Base-by-base conservation (phyloP, 768 basidiomycete genomes). In the Leccinum imitatum region DNA sequence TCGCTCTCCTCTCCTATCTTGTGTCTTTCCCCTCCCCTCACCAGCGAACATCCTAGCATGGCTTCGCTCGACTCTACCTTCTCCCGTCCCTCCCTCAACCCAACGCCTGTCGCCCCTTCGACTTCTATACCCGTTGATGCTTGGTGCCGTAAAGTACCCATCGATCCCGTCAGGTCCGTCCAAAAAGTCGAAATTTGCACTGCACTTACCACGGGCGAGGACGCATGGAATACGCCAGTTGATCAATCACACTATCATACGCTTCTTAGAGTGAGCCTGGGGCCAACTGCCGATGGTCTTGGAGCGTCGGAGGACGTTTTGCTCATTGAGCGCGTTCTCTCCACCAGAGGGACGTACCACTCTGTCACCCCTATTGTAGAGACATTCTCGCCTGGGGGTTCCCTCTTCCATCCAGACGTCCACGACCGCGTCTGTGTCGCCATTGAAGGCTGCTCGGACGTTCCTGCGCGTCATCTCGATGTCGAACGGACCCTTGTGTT, bases 311-410 rank as follows among this genome's bases (percentile, higher is more conserved):
- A 53, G 9, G 59, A 63, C 2, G 50, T 50, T 0, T 14, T 68
- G 1, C 54, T 68, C 5, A 35, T 68, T 6, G 64, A 68, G 50
- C 60, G 67, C 2, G 58, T 68, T 7, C 59, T 68, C 17, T 65
- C 67, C 4, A 48, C 57, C 0, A 46, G 10, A 9, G 63, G 60
- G 14, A 44, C 37, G 3, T 35, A 41, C 30, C 58, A 64, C 15
- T 64, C 52, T 0, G 60, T 60, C 4, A 37, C 58, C 19, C 58
- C 55, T 14, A 55, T 60, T 17, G 1, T 3, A 1, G 63, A 56
- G 10, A 35, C 19, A 1, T 54, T 53, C 5, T 44, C 51, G 1
- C 9, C 11, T 0, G 57, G 63, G 0, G 60, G 59, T 0, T 62
- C 53, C 0, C 19, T 64, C 6, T 44, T 60, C 33, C 57, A 63